Evolutionary conservation across 495 filamentous ascomycete genomes (phyloP).

Genomic region (Tuber indicum): DNA sequence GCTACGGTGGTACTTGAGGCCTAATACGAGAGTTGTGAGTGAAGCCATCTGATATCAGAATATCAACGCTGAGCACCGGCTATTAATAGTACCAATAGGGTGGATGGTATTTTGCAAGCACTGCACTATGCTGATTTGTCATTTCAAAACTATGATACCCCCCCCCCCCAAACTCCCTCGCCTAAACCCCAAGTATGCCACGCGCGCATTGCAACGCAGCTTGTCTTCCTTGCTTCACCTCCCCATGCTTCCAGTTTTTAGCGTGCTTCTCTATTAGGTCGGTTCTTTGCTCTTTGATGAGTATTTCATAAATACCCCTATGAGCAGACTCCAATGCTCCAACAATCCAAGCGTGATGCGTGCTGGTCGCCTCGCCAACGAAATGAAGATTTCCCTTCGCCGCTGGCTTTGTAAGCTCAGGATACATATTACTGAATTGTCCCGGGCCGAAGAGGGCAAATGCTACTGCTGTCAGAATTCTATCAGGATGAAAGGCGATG

Average conservation of each 20-base stretch:
- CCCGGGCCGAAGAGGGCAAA: constrained; percentile 15
- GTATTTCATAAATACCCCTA: constrained; percentile 17
- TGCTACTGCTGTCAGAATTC: neutral
- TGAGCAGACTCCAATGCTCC: constrained; percentile 19
- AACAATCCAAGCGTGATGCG: constrained; percentile 30
- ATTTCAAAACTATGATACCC: too few species aligned
- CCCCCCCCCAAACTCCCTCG: neutral
- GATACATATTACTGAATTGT: constrained; percentile 16
- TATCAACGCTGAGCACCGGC: neutral
- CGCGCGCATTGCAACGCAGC: neutral
- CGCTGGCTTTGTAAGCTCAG: constrained; percentile 13
- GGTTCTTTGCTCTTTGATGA: constrained; percentile 7
- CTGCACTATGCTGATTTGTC: too few species aligned
- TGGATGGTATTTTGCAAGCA: too few species aligned
- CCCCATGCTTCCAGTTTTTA: neutral
- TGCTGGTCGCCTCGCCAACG: constrained; percentile 21
- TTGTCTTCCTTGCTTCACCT: neutral
- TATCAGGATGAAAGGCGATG: too few species aligned
- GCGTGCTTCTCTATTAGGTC: neutral
- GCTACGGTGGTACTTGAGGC: neutral
- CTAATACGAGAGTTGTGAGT: neutral
- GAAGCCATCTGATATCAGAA: neutral
- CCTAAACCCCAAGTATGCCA: neutral
- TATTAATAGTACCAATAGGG: neutral
- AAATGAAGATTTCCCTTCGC: constrained; percentile 21